These are phyloP conservation scores for Lathyrus aphaca DNA, from an alignment of 306 rosid species.

Conservation along the genomic window DNA sequence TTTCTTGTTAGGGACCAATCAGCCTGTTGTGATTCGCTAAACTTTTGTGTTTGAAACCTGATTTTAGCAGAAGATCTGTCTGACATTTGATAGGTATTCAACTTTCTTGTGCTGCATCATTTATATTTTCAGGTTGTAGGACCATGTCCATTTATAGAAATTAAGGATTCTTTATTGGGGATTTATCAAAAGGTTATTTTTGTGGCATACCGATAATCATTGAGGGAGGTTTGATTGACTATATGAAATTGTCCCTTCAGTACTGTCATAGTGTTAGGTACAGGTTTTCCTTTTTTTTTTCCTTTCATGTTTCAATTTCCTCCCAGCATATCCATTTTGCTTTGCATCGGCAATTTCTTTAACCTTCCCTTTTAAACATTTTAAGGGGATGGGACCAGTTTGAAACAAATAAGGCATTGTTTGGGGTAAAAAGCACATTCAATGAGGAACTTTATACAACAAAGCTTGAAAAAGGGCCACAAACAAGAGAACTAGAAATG, in stretches of 20 bases:
- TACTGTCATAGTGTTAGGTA: slow-evolving; percentile 20
- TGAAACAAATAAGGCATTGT: slow-evolving; percentile 77
- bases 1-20: slow-evolving; percentile 21
- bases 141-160: slow-evolving; percentile 11
- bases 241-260: slow-evolving; percentile 21
- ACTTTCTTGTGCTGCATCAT: slow-evolving; percentile 15
- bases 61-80: slow-evolving; percentile 20
- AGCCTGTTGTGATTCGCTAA: slow-evolving; percentile 19
- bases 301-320: slow-evolving; percentile 20
- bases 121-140: slow-evolving; percentile 22
- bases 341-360: slow-evolving; percentile 1
- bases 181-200: slow-evolving; percentile 24
- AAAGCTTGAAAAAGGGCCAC: slow-evolving; percentile 90
- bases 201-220: slow-evolving; percentile 23
- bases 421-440: slow-evolving; percentile 94
- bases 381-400: slow-evolving; percentile 93
- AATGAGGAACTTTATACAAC: slow-evolving; percentile 91
- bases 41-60: slow-evolving; percentile 10
- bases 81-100: slow-evolving; percentile 5
- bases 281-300: slow-evolving; percentile 7
- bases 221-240: slow-evolving; percentile 36
- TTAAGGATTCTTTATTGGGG: slow-evolving; percentile 10
- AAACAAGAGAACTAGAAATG: slow-evolving; percentile 68
- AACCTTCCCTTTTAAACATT: slow-evolving; percentile 20
- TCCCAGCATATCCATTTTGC: slow-evolving; percentile 17